A percentile compares a stretch with the other conserved stretches of the same genome.
These are phyloP conservation scores for Mycena venus DNA, from an alignment of 768 basidiomycete species.

Conservation along the genomic window DNA sequence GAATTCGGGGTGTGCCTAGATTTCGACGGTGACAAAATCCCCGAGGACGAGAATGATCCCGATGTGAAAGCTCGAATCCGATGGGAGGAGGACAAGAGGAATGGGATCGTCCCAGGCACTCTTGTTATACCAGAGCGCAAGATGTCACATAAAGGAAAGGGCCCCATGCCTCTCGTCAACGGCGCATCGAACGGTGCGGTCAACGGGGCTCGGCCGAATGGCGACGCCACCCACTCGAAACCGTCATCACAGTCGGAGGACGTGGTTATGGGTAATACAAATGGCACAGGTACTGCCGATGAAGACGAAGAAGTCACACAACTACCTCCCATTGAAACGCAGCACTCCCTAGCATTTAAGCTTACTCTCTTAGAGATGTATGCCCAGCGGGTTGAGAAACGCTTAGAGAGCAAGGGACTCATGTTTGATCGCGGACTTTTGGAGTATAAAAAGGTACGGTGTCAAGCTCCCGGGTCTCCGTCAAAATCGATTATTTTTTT, in stretches of 20 bases:
- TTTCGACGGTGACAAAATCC: slow-evolving; percentile 87
- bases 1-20: slow-evolving; percentile 93
- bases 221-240: slow-evolving; percentile 49
- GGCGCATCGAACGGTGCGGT: slow-evolving; percentile 57
- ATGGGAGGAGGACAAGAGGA: slow-evolving; percentile 63
- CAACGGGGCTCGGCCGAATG: slow-evolving; percentile 50
- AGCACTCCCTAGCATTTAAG: slow-evolving; percentile 89
- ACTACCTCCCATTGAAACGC: slow-evolving; percentile 86
- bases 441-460: slow-evolving; percentile 93
- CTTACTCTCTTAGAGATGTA: slow-evolving; percentile 92
- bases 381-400: slow-evolving; percentile 87
- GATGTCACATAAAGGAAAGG: slow-evolving; percentile 52
- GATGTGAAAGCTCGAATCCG: slow-evolving; percentile 73
- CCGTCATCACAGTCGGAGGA: slow-evolving; percentile 59
- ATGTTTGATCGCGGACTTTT: slow-evolving; percentile 93
- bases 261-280: slow-evolving; percentile 52
- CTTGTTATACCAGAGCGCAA: slow-evolving; percentile 40
- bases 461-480: not conserved
- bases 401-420: slow-evolving; percentile 86
- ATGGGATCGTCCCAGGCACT: slow-evolving; percentile 36
- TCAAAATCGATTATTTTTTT: slow-evolving; percentile 24
- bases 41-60: slow-evolving; percentile 82
- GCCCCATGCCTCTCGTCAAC: slow-evolving; percentile 48
- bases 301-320: slow-evolving; percentile 78
- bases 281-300: slow-evolving; percentile 62